Evolutionary conservation across 2,329 filamentous ascomycete species (phyloP), one percentile per base, ranked within the genome.

Genomic region (Lasiodiplodia citricola): DNA sequence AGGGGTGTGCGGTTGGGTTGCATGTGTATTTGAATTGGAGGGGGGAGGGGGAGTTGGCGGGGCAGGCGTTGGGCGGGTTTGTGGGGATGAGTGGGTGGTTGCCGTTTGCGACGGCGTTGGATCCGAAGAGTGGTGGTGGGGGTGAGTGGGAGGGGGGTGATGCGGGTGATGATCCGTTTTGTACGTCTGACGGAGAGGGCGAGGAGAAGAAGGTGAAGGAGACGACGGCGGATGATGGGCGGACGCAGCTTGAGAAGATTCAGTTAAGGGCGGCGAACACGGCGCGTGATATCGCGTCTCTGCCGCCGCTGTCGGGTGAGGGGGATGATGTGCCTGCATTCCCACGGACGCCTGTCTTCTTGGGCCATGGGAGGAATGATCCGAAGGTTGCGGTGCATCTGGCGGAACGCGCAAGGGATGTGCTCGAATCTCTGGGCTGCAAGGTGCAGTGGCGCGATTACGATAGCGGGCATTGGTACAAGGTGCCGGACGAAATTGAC

Each of bases 381-480:
- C 73, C 79, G 47, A 80, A 82, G 21, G 81, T 87, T 10, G 73
- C 79, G 37, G 51, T 80, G 21, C 50, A 69, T 3, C 73, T 79
- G 13, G 83, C 82, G 0, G 68, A 73, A n/a, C 73, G 77, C 14
- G 76, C 82, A 0, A 74, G 74, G 1, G 72, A 72, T 1, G 75
- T 78, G 44, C 71, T 87, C 23, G 63, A 72, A 1, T 71, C 70
- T 2, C 69, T 85, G 62, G 81, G 79, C 0, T 70, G 80, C 28
- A 25, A 76, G 0, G 80, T 81, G 0, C 66, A 78, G 8, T 81
- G 80, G 79, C 79, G 79, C 66, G 44, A 70, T 0, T 87, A 86
- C 73, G 77, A 72, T 0, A 72, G 85, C 2, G 83, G 83, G 0
- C 84, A 86, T 69, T 85, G 84, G 82, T 84, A 85, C 70, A 83